Evolutionary conservation across 352 stramenopile species (phyloP).

Genomic region (Phytophthora constricta): DNA sequence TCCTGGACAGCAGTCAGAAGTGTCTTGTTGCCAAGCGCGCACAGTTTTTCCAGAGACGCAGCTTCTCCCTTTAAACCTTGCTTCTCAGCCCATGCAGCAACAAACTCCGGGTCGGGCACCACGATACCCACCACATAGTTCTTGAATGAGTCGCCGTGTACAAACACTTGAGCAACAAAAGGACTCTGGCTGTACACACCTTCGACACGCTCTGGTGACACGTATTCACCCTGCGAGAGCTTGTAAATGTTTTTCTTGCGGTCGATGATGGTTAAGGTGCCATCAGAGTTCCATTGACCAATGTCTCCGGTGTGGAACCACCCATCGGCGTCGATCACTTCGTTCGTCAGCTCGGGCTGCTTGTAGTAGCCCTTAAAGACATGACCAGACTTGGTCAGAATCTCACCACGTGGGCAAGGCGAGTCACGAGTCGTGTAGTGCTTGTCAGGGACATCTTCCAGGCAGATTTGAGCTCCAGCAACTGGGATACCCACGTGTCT

Average conservation of each 20-base stretch:
- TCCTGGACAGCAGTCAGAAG: constrained; percentile 41
- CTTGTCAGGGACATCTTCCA: constrained; percentile 95
- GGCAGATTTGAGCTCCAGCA: constrained; percentile 84
- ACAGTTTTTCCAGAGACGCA: constrained; percentile 37
- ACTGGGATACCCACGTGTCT: constrained; percentile 92
- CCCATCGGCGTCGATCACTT: constrained; percentile 87
- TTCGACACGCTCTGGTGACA: constrained; percentile 96
- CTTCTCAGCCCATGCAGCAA: constrained; percentile 49
- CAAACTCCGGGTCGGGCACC: constrained; percentile 73
- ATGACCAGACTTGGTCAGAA: constrained; percentile 61
- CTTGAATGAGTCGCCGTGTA: constrained; percentile 94
- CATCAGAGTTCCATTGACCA: constrained; percentile 91
- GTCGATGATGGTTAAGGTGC: constrained; percentile 87
- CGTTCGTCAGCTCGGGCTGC: constrained; percentile 84
- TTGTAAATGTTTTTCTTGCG: constrained; percentile 94
- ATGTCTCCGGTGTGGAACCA: constrained; percentile 97
- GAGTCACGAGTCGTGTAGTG: constrained; percentile 85
- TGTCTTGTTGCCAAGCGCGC: constrained; percentile 33
- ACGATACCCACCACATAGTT: constrained; percentile 93
- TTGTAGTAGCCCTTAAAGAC: constrained; percentile 93
- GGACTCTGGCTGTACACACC: constrained; percentile 89
- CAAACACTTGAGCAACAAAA: constrained; percentile 93
- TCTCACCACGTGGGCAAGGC: constrained; percentile 45
- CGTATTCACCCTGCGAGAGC: constrained; percentile 93
- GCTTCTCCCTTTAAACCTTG: constrained; percentile 35